Evolutionary conservation across 2,329 filamentous ascomycete genomes (phyloP), one percentile per base, ranked within the genome.

Genomic region (Hypoxylon sp.): DNA sequence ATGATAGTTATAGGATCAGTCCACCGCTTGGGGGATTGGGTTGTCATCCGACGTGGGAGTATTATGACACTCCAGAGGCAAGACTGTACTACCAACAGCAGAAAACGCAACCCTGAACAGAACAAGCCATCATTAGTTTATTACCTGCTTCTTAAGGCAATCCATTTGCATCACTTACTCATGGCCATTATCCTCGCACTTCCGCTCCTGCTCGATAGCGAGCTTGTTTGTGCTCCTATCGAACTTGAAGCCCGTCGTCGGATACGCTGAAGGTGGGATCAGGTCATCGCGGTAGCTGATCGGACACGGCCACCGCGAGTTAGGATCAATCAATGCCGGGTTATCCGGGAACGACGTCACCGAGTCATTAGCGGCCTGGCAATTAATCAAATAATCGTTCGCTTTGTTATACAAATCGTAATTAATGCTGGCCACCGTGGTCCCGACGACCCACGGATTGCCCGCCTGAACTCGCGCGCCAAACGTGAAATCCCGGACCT

Each of bases 341-440:
- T 46, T 30, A 45, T 63, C 28, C 2, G 63, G 41, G 0, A 14
- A 21, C 7, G 9, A 6, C 3, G n/a, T 17, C 11, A 28, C 19
- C 0, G 59, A 57, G 14, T n/a, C 11, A 25, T 55, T 63, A 0
- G 52, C 23, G 2, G 38, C 62, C 7, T 66, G 51, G 43, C 59
- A 66, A 10, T 60, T 66, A 28, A 66, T 63, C 36, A 60, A n/a
- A 28, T 46, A 68, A 14, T 55, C 62, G 28, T 60, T 65, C 21
- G 62, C 66, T 10, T 5, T 17, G 36, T 68, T 68, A 13, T 62
- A 62, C 17, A 65, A 30, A 30, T 68, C 61, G 21, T 55, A 68
- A 17, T 51, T 46, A 1, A 68, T 41, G 11, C 28, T 59, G 0
- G 43, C 53, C 4, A 55, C 43, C 21, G 60, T 62, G 3, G 28